Evolutionary conservation across 257 asterid genomes (phyloP).

Genomic region (Lavandula angustifolia): DNA sequence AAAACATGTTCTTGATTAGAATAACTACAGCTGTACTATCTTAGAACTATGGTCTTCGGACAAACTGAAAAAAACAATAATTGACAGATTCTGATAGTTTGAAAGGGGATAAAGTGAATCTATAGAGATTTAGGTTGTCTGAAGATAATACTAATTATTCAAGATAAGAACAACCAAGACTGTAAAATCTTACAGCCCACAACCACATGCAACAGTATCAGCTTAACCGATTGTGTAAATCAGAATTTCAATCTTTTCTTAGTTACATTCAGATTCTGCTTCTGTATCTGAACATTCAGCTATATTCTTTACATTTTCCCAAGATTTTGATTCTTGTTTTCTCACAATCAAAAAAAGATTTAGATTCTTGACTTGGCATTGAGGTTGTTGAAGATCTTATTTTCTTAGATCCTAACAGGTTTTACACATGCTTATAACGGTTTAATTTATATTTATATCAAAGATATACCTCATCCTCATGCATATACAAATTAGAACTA

Average conservation of each 20-base stretch:
- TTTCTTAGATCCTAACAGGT: slow-evolving; percentile 20
- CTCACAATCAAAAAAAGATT: neutral
- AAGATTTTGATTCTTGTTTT: slow-evolving; percentile 26
- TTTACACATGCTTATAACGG: slow-evolving; percentile 14
- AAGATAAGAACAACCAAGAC: slow-evolving; percentile 14
- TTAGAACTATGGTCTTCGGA: slow-evolving; percentile 14
- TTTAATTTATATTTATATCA: no score
- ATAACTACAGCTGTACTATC: slow-evolving; percentile 29
- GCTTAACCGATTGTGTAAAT: slow-evolving; percentile 26
- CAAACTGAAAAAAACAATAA: neutral
- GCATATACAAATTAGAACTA: no score
- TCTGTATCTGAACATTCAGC: slow-evolving; percentile 31
- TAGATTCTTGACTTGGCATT: slow-evolving; percentile 15
- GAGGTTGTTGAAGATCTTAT: slow-evolving; percentile 27
- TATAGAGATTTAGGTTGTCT: slow-evolving; percentile 52
- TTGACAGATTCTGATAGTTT: slow-evolving; percentile 25
- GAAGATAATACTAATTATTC: slow-evolving; percentile 26
- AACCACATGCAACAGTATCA: slow-evolving; percentile 47
- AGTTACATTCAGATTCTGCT: slow-evolving; percentile 23
- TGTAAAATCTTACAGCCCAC: slow-evolving; percentile 45
- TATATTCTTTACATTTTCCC: slow-evolving; percentile 8
- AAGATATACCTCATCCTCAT: no score
- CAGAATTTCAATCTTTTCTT: slow-evolving; percentile 11
- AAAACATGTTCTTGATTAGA: slow-evolving; percentile 25
- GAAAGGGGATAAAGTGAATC: slow-evolving; percentile 39